Conservation (phyloP, 257 asterid species). For the Nicotiana attenuata region DNA sequence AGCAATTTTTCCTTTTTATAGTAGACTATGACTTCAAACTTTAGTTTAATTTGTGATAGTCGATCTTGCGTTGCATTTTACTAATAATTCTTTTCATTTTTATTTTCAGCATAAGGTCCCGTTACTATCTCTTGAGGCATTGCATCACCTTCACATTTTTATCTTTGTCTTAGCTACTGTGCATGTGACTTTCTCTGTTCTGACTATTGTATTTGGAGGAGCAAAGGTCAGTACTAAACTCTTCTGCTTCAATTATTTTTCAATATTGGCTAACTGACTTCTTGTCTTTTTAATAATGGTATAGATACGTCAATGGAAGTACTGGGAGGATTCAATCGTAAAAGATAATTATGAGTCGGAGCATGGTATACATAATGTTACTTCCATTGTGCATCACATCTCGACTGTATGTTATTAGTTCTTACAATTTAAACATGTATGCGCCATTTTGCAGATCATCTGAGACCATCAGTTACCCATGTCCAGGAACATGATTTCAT, state of each 20-base stretch:
- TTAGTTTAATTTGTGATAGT: not conserved
- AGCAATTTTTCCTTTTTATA: not conserved
- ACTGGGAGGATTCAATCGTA: constrained; percentile 46
- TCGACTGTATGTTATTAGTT: no score
- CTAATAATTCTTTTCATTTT: not conserved
- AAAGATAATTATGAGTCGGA: constrained; percentile 25
- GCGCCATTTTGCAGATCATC: constrained; percentile 36
- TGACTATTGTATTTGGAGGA: constrained; percentile 61
- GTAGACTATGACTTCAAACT: not conserved
- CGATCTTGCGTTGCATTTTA: not conserved
- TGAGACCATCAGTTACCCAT: constrained; percentile 45
- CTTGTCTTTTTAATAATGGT: not conserved
- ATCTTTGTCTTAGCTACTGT: constrained; percentile 66
- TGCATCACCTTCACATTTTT: constrained; percentile 78
- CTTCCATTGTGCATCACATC: no score
- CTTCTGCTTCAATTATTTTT: not conserved
- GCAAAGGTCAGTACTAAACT: constrained; percentile 34
- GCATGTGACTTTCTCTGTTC: constrained; percentile 61
- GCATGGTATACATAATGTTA: constrained; percentile 19
- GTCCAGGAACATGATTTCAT: constrained; percentile 75
- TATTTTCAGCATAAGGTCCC: constrained; percentile 48
- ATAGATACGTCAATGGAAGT: constrained; percentile 48
- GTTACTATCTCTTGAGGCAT: constrained; percentile 48
- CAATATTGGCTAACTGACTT: not conserved
- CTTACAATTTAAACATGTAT: no score